These are phyloP conservation scores for Athelia sp. DNA, from an alignment of 1,284 basidiomycete genomes.

Conservation along the genomic window DNA sequence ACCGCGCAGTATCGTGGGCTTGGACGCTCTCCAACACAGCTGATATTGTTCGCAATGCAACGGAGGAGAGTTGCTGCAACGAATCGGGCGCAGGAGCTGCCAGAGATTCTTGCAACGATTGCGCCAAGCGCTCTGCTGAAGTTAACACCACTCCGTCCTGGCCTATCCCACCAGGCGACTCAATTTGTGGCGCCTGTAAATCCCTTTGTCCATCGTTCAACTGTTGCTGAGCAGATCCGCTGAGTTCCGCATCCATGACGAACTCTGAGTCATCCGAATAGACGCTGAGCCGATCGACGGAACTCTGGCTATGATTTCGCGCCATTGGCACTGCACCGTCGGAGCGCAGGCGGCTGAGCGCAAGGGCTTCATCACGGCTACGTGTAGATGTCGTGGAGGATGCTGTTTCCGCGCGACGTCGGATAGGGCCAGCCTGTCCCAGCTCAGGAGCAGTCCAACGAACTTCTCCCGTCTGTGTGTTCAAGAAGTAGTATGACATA, in stretches of 20 bases:
- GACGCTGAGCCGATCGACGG: slow-evolving; percentile 50
- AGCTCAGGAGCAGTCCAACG: slow-evolving; percentile 62
- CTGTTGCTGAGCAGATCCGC: not conserved
- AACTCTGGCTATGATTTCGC: slow-evolving; percentile 14
- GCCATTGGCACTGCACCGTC: slow-evolving; percentile 22
- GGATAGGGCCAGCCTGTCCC: slow-evolving; percentile 14
- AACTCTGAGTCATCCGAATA: slow-evolving; percentile 77
- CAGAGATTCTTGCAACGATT: slow-evolving; percentile 58
- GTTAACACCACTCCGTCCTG: slow-evolving; percentile 47
- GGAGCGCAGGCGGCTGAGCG: slow-evolving; percentile 27
- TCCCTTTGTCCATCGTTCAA: not conserved
- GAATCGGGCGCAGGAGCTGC: slow-evolving; percentile 52
- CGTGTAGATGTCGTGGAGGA: slow-evolving; percentile 20
- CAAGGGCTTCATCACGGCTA: slow-evolving; percentile 20
- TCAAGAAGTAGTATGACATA: slow-evolving; percentile 76
- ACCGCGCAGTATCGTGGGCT: slow-evolving; percentile 33
- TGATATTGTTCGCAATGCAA: slow-evolving; percentile 55
- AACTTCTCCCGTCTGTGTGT: slow-evolving; percentile 64
- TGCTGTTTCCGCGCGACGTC: slow-evolving; percentile 21
- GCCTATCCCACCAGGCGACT: slow-evolving; percentile 14
- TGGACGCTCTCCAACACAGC: slow-evolving; percentile 62
- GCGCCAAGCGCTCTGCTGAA: slow-evolving; percentile 62
- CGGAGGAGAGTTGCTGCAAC: slow-evolving; percentile 52
- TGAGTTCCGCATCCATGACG: not conserved
- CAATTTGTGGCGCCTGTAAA: slow-evolving; percentile 15